Evolutionary conservation across 805 yeast species (phyloP).

Genomic region (Candida germanica): DNA sequence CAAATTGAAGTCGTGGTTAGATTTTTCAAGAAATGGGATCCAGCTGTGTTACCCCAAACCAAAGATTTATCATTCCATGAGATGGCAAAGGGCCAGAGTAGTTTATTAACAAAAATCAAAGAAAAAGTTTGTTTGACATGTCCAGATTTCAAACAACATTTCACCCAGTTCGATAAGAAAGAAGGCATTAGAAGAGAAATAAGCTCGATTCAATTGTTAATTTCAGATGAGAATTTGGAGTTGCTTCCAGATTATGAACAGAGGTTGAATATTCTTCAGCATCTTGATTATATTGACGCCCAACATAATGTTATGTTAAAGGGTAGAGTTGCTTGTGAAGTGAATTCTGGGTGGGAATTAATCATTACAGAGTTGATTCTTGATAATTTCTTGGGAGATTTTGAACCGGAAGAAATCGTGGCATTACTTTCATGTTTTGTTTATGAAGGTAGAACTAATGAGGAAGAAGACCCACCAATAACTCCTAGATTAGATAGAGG

Average conservation of each 20-base stretch:
- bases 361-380: constrained; percentile 83
- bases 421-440: constrained; percentile 90
- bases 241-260: constrained; percentile 92
- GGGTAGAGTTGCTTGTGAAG: constrained; percentile 84
- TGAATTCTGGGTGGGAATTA: constrained; percentile 88
- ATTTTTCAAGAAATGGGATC: constrained; percentile 42
- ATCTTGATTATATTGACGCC: constrained; percentile 77
- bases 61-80: constrained; percentile 36
- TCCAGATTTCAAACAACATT: constrained; percentile 45
- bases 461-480: constrained; percentile 58
- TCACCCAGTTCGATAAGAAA: constrained; percentile 43
- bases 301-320: constrained; percentile 76
- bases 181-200: constrained; percentile 49
- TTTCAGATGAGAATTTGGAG: constrained; percentile 86
- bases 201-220: constrained; percentile 51
- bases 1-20: constrained; percentile 35
- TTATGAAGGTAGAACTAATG: constrained; percentile 75
- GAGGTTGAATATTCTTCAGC: constrained; percentile 71
- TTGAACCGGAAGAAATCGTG: constrained; percentile 95
- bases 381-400: constrained; percentile 89
- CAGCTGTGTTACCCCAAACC: constrained; percentile 36
- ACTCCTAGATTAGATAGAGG: constrained; percentile 84
- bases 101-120: constrained; percentile 27
- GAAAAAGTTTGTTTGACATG: constrained; percentile 29
- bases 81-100: constrained; percentile 33